These are phyloP conservation scores for Leccinum sublutescens DNA, from an alignment of 768 basidiomycete genomes.

Conservation along the genomic window DNA sequence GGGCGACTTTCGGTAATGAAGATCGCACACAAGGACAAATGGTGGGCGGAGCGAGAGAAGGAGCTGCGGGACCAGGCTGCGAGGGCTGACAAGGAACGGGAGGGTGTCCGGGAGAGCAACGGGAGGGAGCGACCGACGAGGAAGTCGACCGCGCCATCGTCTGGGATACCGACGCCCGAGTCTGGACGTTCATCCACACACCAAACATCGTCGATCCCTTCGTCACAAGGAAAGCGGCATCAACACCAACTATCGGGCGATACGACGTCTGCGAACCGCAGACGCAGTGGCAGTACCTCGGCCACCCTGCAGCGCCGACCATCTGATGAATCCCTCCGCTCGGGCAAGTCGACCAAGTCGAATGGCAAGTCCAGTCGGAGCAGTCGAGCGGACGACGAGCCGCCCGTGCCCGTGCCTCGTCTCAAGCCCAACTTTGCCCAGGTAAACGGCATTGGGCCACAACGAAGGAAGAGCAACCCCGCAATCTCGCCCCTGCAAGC, in stretches of 20 bases:
- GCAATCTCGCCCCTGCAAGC: slow-evolving; percentile 26
- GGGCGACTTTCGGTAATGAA: slow-evolving; percentile 41
- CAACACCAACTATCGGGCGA: slow-evolving; percentile 32
- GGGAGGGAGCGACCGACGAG: slow-evolving; percentile 18
- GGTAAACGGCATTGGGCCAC: slow-evolving; percentile 19
- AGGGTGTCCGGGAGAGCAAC: slow-evolving; percentile 8
- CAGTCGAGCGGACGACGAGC: slow-evolving; percentile 27
- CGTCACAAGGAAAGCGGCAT: slow-evolving; percentile 22
- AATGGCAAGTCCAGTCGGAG: slow-evolving; percentile 31
- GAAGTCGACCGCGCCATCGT: slow-evolving; percentile 17
- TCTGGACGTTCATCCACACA: slow-evolving; percentile 25
- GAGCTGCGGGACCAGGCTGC: slow-evolving; percentile 20
- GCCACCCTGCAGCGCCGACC: slow-evolving; percentile 27
- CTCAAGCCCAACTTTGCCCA: slow-evolving; percentile 28
- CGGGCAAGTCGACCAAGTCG: slow-evolving; percentile 38
- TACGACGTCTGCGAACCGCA: slow-evolving; percentile 21
- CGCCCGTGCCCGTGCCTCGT: slow-evolving; percentile 33
- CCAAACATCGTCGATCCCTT: slow-evolving; percentile 22
- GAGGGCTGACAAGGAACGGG: slow-evolving; percentile 20
- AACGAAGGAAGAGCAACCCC: slow-evolving; percentile 56
- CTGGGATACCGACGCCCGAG: slow-evolving; percentile 19
- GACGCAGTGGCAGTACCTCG: slow-evolving; percentile 29
- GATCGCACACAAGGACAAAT: slow-evolving; percentile 36
- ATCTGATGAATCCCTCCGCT: slow-evolving; percentile 42
- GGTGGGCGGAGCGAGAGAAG: slow-evolving; percentile 32